Conservation (phyloP, 164 flowering plant species). For the Cinnamomum micranthum region DNA sequence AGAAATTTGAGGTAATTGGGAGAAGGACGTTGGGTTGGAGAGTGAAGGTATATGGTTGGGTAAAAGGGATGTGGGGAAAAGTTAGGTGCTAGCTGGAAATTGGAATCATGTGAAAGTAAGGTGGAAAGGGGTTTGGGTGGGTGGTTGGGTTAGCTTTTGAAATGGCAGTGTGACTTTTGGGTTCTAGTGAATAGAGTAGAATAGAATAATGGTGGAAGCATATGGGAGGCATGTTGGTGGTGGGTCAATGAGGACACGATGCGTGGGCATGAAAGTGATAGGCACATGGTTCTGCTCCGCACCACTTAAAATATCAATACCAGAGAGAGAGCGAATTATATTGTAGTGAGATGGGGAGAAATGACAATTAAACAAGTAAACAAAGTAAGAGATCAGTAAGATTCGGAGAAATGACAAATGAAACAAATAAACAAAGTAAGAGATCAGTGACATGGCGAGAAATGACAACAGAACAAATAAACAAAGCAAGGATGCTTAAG, state of each 20-base stretch:
- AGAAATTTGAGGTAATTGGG: not conserved
- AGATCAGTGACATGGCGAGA: no score
- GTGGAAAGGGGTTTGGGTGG: not conserved
- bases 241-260: not conserved
- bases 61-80: conserved; percentile 3
- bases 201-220: conserved; percentile 2
- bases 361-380: no score
- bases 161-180: conserved; percentile 1
- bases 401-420: no score
- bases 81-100: conserved; percentile 18
- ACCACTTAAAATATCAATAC: not conserved
- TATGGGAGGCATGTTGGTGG: not conserved
- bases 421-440: no score
- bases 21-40: not conserved
- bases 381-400: no score
- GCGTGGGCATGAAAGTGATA: not conserved
- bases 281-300: not conserved
- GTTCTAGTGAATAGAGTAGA: not conserved
- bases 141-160: not conserved
- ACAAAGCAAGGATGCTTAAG: no score
- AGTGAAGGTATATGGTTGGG: not conserved
- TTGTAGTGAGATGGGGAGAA: no score
- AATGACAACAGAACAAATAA: no score
- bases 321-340: not conserved
- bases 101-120: conserved; percentile 11